Conservation (phyloP, 1,139 yeast genomes). For the Geotrichum fermentans region DNA sequence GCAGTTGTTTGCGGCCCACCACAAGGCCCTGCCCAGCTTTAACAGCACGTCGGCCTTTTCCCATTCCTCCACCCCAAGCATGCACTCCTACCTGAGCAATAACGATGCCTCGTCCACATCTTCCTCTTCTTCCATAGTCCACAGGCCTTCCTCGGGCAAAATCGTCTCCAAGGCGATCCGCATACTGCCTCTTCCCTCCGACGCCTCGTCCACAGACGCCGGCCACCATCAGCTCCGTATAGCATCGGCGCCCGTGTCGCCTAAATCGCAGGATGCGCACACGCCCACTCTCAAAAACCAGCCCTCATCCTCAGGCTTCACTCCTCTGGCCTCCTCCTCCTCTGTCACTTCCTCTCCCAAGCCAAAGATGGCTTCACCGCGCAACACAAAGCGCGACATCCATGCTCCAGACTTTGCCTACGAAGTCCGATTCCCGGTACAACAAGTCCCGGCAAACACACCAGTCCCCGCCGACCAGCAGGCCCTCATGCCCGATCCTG, state of each 20-base stretch:
- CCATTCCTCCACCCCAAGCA: no score
- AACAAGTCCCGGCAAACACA: constrained; percentile 22
- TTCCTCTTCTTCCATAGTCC: background rate
- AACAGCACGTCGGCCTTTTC: no score
- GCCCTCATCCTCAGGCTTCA: background rate
- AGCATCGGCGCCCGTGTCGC: constrained; percentile 6
- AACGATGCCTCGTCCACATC: background rate
- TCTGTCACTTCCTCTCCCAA: background rate
- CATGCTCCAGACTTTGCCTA: constrained; percentile 22
- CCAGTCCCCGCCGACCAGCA: constrained; percentile 36
- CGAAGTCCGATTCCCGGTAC: constrained; percentile 32
- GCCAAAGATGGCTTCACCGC: constrained; percentile 1
- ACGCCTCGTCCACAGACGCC: background rate
- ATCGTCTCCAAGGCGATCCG: constrained; percentile 3
- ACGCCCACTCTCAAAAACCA: background rate
- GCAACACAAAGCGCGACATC: constrained; percentile 7
- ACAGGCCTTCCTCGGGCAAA: constrained; percentile 4
- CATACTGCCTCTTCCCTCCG: constrained; percentile 6
- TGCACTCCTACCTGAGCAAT: background rate
- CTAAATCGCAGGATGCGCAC: constrained; percentile 2
- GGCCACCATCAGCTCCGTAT: background rate
- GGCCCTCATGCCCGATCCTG: constrained; percentile 33
- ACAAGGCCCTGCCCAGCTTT: background rate
- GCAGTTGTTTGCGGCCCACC: constrained; percentile 3
- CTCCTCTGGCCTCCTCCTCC: constrained; percentile 3